Base-by-base conservation (phyloP, 768 basidiomycete species). In the Leccinum variicolor region DNA sequence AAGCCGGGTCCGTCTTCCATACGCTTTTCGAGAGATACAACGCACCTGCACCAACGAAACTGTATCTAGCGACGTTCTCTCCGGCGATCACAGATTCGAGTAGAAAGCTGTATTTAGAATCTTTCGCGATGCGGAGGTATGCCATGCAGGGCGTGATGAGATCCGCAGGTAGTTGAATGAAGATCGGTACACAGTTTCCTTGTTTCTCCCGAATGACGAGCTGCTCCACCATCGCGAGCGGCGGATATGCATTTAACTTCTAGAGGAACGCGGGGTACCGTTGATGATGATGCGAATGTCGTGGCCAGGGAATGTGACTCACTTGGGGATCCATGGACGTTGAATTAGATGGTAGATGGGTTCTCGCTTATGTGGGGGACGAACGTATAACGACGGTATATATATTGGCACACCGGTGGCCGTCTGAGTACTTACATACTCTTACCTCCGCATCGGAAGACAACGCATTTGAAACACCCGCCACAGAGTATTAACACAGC, bases 121-220 rank as follows among this genome's bases (percentile, higher is more conserved):
- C 91, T 66, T 94, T 89, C 13, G 95, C 86, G 60, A 98, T 82
- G 56, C 93, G 86, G 50, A 99, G 84, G 73, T 98, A 99, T 7
- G 97, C 95, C 77, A 94, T 90, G 69, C 94, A 94, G 73, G 97
- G 97, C 25, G 97, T 99, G 60, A 98, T 83, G 60, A 98, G 85
- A 70, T 99, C 97, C 48, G 94, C 95, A 23, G 96, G 94, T 4
- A 99, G 81, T 66, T 95, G 87, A 54, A 96, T 84, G 74, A 84
- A 98, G 63, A 99, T 83, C 21, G 96, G 96, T 34, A 98, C 84
- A 67, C 92, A 92, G 69, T 98, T 98, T 69, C 94, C 94, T 56
- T 77, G 80, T 73, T 92, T 90, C 71, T 93, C 89, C 46, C 84
- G 80, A 52, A 90, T 76, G 56, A 95, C 85, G 58, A 94, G 81